Base-by-base conservation (phyloP, 139 green algal genomes). In the Tetradesmus lagerheimii region DNA sequence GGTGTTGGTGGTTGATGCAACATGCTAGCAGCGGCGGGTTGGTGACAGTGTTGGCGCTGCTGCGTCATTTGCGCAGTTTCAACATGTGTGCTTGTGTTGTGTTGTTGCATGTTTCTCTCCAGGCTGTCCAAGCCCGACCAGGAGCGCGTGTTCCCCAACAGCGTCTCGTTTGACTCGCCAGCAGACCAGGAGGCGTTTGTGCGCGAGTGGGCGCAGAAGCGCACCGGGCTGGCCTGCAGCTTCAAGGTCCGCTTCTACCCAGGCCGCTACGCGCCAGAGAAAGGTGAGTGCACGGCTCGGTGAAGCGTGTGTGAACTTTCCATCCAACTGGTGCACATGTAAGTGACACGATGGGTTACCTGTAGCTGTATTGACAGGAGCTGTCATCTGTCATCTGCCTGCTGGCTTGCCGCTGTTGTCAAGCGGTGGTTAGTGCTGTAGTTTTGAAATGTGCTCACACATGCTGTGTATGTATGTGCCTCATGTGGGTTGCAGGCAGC, bases 231-330 rank as follows among this genome's bases (percentile, higher is more conserved):
- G 82, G 92, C 96, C 20, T 96, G 95, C 85, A 94, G 99, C 89
- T 99, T 99, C 92, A 97, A 96, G 91, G 91, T 99, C n/a, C 18
- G 92, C 4, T 99, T 99, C 90, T 99, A 99, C 92, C 96, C 96
- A 0, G 95, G 95, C 16, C 91, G 97, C 83, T 99, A 99, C 92
- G 97, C 93, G 12, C 90, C 91, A 1, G 94, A 96, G 89, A 96
- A 96, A 75, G 92, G 93, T 93, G 83, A 11, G 83, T 38, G 12
- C 0, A 34, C 1, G 29, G 18, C n/a, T 78, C 11, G n/a, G 67
- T 8, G 29, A n/a, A n/a, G n/a, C n/a, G n/a, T n/a, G n/a, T n/a
- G n/a, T n/a, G n/a, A n/a, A n/a, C n/a, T n/a, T n/a, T n/a, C n/a
- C n/a, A n/a, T n/a, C n/a, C n/a, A n/a, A n/a, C n/a, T n/a, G n/a